A percentile compares a stretch with the other conserved stretches of the same genome.
Conservation (phyloP, 768 basidiomycete genomes). For the Naganishia antarctica region DNA sequence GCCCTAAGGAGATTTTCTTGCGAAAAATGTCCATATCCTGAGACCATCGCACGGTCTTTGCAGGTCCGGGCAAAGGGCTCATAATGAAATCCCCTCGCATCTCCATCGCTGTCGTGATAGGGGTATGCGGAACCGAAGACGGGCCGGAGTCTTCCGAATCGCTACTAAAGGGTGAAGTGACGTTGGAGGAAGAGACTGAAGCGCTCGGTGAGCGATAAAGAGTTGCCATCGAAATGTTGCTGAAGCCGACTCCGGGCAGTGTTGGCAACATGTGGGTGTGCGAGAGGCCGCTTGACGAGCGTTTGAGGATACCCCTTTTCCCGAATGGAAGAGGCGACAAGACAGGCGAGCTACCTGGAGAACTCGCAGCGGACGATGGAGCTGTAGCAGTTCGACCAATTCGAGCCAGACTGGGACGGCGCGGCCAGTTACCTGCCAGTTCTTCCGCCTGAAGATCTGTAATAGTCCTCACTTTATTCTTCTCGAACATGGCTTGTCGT, state of each 20-base stretch:
- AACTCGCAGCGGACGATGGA: slow-evolving; percentile 1
- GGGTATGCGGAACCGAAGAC: slow-evolving; percentile 13
- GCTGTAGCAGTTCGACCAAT: slow-evolving; percentile 6
- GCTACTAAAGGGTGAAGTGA: slow-evolving; percentile 12
- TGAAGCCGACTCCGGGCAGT: background rate
- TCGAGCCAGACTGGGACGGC: background rate
- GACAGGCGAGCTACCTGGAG: background rate
- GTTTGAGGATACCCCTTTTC: slow-evolving; percentile 3
- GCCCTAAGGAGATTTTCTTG: background rate
- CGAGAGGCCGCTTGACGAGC: slow-evolving; percentile 2
- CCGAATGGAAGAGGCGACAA: background rate
- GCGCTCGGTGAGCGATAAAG: slow-evolving; percentile 4
- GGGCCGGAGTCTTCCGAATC: slow-evolving; percentile 9
- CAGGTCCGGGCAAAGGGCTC: background rate
- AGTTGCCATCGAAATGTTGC: background rate
- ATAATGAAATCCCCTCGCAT: background rate
- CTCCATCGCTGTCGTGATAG: background rate
- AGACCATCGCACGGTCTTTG: slow-evolving; percentile 16
- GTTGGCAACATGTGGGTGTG: background rate
- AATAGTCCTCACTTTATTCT: slow-evolving; percentile 7
- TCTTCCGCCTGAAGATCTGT: background rate
- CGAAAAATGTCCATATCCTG: background rate
- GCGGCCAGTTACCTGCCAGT: background rate
- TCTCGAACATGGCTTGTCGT: slow-evolving; percentile 15
- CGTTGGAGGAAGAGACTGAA: slow-evolving; percentile 14